Conservation (phyloP, 352 stramenopile genomes). For the Globisporangium abappressorium region DNA sequence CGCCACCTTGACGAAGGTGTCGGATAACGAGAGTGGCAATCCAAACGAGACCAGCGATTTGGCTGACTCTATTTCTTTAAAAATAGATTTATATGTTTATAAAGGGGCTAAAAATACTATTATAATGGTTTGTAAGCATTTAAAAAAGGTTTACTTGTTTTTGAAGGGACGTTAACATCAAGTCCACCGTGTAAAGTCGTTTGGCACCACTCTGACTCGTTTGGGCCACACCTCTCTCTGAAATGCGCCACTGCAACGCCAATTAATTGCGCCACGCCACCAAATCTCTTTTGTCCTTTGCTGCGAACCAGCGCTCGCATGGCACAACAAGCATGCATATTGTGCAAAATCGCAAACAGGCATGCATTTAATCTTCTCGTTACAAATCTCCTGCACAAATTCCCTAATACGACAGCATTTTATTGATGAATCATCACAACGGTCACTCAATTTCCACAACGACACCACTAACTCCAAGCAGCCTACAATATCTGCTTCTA, state of each 20-base stretch:
- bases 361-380: neutral
- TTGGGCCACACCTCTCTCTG: neutral
- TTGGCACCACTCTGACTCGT: neutral
- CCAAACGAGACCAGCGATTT: neutral
- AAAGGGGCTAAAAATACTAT: neutral
- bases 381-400: neutral
- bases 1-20: neutral
- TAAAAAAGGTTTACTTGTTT: neutral
- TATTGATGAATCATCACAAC: neutral
- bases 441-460: neutral
- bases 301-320: neutral
- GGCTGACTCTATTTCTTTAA: neutral
- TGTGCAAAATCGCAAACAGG: neutral
- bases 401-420: neutral
- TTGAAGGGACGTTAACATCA: neutral
- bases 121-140: neutral
- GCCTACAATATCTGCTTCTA: neutral
- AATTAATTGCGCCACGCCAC: neutral
- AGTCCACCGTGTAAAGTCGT: neutral
- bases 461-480: neutral
- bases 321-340: neutral
- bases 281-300: neutral
- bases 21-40: neutral
- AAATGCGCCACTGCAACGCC: neutral
- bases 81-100: neutral